These are phyloP conservation scores for Vigna reflexopilosa DNA, from an alignment of 306 rosid species.

Conservation along the genomic window DNA sequence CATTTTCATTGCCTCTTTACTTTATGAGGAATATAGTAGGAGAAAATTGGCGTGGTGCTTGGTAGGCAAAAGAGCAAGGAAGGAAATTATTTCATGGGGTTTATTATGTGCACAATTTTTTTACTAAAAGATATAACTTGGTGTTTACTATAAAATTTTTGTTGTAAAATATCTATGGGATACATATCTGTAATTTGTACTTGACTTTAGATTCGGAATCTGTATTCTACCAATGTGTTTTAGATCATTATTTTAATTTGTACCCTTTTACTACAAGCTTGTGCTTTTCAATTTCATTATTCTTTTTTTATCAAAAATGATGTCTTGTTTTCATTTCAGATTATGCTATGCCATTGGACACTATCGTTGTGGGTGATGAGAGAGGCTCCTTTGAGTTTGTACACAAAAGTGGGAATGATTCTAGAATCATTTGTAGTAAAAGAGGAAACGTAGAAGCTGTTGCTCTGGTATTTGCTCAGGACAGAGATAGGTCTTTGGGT, in stretches of 20 bases:
- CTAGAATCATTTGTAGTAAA: slow-evolving; percentile 50
- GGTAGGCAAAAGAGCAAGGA: slow-evolving; percentile 25
- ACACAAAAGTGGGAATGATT: slow-evolving; percentile 51
- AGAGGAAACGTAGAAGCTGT: slow-evolving; percentile 55
- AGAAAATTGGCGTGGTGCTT: slow-evolving; percentile 28
- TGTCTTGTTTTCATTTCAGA: slow-evolving; percentile 55
- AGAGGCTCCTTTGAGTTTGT: slow-evolving; percentile 58
- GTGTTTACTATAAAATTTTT: slow-evolving; percentile 9
- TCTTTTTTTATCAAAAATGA: not conserved
- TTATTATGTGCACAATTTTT: slow-evolving; percentile 11
- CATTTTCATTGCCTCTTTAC: slow-evolving; percentile 22
- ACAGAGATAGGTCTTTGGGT: slow-evolving; percentile 65
- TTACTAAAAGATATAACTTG: slow-evolving; percentile 31
- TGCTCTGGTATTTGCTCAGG: slow-evolving; percentile 78
- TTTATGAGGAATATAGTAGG: slow-evolving; percentile 25
- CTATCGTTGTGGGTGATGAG: slow-evolving; percentile 81
- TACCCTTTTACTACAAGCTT: slow-evolving; percentile 5
- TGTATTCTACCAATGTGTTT: slow-evolving; percentile 13
- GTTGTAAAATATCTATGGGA: slow-evolving; percentile 28
- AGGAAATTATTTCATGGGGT: slow-evolving; percentile 7
- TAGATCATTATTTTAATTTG: slow-evolving; percentile 21
- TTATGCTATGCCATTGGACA: slow-evolving; percentile 74
- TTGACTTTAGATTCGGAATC: slow-evolving; percentile 4
- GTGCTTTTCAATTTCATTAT: not conserved
- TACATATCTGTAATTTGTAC: slow-evolving; percentile 6